These are phyloP conservation scores for Suhomyces prunicola DNA, from an alignment of 805 yeast genomes.

Conservation along the genomic window DNA sequence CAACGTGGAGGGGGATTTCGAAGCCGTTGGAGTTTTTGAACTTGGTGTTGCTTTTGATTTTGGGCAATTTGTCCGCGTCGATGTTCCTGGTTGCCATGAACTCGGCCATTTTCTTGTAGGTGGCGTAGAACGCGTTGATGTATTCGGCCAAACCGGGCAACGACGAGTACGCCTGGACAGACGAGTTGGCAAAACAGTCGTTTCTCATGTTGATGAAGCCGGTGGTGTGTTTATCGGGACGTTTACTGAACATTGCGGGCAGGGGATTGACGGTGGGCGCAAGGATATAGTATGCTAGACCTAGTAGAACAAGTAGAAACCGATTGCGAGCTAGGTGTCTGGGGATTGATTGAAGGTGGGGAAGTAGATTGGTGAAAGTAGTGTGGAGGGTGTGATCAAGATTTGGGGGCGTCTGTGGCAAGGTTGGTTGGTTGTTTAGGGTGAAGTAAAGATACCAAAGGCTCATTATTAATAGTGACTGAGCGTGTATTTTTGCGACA, in stretches of 20 bases:
- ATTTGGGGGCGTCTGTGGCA: neutral
- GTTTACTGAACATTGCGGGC: constrained; percentile 39
- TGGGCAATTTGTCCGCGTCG: constrained; percentile 13
- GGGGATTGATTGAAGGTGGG: neutral
- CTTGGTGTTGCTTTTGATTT: constrained; percentile 9
- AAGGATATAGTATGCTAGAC: constrained; percentile 10
- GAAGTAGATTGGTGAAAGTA: neutral
- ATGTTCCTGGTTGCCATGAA: constrained; percentile 17
- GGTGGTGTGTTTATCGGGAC: constrained; percentile 74
- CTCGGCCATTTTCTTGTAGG: constrained; percentile 21
- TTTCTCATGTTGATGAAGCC: constrained; percentile 80
- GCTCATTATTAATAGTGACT: neutral
- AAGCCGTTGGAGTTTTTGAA: constrained; percentile 17
- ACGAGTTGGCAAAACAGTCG: constrained; percentile 91
- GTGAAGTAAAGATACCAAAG: neutral
- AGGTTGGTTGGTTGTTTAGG: neutral
- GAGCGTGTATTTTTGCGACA: neutral
- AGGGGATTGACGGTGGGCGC: constrained; percentile 10
- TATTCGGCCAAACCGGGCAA: constrained; percentile 59
- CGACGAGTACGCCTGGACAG: constrained; percentile 74
- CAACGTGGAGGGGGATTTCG: constrained; percentile 53
- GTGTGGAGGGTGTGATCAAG: neutral
- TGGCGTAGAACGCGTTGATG: constrained; percentile 40
- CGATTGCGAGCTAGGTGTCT: neutral
- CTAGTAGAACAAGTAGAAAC: neutral